These are phyloP conservation scores for Acidomyces sp. DNA, from an alignment of 495 filamentous ascomycete species.

Conservation along the genomic window DNA sequence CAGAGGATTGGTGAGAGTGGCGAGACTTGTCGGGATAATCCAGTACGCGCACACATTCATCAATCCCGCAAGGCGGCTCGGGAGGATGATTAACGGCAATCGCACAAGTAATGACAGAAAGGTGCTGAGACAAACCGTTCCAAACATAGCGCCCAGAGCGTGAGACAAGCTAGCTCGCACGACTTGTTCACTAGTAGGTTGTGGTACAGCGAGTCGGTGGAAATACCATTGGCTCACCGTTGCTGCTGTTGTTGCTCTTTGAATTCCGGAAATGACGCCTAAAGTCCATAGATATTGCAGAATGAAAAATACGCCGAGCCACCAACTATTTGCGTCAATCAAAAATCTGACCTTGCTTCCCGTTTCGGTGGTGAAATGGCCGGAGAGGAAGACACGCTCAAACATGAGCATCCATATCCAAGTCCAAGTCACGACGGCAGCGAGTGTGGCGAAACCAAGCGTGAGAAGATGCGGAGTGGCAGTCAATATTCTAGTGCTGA, in stretches of 20 bases:
- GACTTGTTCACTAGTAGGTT: conserved; percentile 60
- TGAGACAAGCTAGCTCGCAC: conserved; percentile 72
- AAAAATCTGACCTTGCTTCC: conserved; percentile 47
- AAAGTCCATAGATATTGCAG: conserved; percentile 93
- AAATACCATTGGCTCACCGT: conserved; percentile 99
- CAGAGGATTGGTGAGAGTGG: conserved; percentile 75
- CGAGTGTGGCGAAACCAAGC: conserved; percentile 68
- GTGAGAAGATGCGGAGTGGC: conserved; percentile 72
- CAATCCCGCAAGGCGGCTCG: conserved; percentile 52
- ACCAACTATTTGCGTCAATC: conserved; percentile 79
- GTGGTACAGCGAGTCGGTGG: conserved; percentile 70
- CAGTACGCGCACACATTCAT: conserved; percentile 54
- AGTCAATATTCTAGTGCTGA: conserved; percentile 73
- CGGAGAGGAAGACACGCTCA: conserved; percentile 80
- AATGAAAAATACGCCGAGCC: conserved; percentile 77
- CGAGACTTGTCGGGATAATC: conserved; percentile 69
- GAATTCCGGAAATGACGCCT: conserved; percentile 68
- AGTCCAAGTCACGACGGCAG: conserved; percentile 67
- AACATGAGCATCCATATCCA: conserved; percentile 98
- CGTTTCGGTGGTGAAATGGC: conserved; percentile 49
- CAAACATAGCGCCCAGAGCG: conserved; percentile 74
- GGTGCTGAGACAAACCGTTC: conserved; percentile 78
- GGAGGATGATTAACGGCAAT: conserved; percentile 73
- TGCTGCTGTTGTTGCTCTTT: conserved; percentile 82
- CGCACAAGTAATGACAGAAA: conserved; percentile 68